These are phyloP conservation scores for Nakaseomyces bracarensis DNA, from an alignment of 1,139 yeast species.

Conservation along the genomic window DNA sequence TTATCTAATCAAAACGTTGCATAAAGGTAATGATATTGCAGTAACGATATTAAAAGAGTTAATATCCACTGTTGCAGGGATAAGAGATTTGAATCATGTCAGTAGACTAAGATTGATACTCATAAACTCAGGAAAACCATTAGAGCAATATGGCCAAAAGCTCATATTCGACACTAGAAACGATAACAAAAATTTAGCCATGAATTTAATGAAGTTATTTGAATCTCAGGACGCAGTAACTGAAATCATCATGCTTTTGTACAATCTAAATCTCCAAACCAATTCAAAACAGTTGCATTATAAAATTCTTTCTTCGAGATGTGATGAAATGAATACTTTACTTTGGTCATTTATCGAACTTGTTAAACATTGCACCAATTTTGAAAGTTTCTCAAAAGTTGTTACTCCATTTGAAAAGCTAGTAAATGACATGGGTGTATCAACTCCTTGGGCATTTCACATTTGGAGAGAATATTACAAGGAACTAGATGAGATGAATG, in stretches of 20 bases:
- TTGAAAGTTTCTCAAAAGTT: slow-evolving; percentile 33
- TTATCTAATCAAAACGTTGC: slow-evolving; percentile 59
- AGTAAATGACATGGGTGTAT: slow-evolving; percentile 42
- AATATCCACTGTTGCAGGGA: slow-evolving; percentile 72
- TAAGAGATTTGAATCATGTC: slow-evolving; percentile 42
- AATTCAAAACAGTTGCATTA: slow-evolving; percentile 45
- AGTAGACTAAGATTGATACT: slow-evolving; percentile 48
- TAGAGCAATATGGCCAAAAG: slow-evolving; percentile 49
- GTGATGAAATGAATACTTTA: slow-evolving; percentile 63
- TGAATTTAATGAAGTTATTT: slow-evolving; percentile 44
- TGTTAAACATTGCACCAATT: slow-evolving; percentile 43
- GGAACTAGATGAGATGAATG: slow-evolving; percentile 3
- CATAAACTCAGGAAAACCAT: slow-evolving; percentile 55
- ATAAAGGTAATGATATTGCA: slow-evolving; percentile 53
- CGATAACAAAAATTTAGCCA: slow-evolving; percentile 43
- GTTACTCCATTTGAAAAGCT: slow-evolving; percentile 44
- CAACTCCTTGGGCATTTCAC: slow-evolving; percentile 66
- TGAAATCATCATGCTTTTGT: slow-evolving; percentile 59
- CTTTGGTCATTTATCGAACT: slow-evolving; percentile 58
- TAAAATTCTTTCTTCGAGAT: slow-evolving; percentile 61
- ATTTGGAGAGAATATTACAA: slow-evolving; percentile 49
- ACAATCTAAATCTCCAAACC: slow-evolving; percentile 42
- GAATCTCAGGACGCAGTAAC: slow-evolving; percentile 41
- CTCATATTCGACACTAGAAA: slow-evolving; percentile 59
- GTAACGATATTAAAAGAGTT: slow-evolving; percentile 63